A percentile compares a stretch with the other conserved stretches of the same genome.
phyloP scores from a whole-genome alignment of 805 yeast genomes.

The Wickerhamomyces xylosicus region DNA sequence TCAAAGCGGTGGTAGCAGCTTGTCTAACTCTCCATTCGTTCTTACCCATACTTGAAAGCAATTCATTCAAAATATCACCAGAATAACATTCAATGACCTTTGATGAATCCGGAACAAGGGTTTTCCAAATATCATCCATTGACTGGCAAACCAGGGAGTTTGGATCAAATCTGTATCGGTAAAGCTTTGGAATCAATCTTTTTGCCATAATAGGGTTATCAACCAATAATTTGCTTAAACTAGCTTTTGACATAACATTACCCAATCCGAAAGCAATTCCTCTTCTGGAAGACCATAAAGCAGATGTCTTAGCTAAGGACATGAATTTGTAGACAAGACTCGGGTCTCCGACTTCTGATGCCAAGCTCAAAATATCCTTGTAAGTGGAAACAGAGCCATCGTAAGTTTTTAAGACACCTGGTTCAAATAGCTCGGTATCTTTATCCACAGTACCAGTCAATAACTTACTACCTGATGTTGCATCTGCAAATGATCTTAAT shows the following conservation, averaged over 20 bases:
- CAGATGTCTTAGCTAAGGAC: conserved; percentile 81
- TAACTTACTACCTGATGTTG: conserved; percentile 32
- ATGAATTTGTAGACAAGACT: conserved; percentile 87
- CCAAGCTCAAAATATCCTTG: conserved; percentile 77
- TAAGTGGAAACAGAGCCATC: conserved; percentile 87
- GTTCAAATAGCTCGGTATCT: conserved; percentile 80
- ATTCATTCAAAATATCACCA: conserved; percentile 50
- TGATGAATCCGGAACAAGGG: conserved; percentile 48
- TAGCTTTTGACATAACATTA: conserved; percentile 68
- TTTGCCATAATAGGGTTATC: conserved; percentile 44
- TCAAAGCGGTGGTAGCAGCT: conserved; percentile 67
- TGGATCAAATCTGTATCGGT: conserved; percentile 81
- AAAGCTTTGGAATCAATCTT: conserved; percentile 70
- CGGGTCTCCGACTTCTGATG: conserved; percentile 94
- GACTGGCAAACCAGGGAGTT: conserved; percentile 61
- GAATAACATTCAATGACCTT: conserved; percentile 43
- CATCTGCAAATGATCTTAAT: conserved; percentile 68
- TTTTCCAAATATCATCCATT: conserved; percentile 84
- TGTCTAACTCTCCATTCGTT: conserved; percentile 92
- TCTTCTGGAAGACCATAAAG: conserved; percentile 85
- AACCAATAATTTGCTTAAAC: conserved; percentile 50
- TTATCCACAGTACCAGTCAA: conserved; percentile 60
- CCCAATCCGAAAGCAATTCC: conserved; percentile 94
- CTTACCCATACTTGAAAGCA: conserved; percentile 59
- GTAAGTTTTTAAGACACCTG: conserved; percentile 68